A percentile compares a stretch with the other conserved stretches of the same genome.
Conservation (phyloP, 2,329 filamentous ascomycete genomes). For the Aureobasidium mangrovei region DNA sequence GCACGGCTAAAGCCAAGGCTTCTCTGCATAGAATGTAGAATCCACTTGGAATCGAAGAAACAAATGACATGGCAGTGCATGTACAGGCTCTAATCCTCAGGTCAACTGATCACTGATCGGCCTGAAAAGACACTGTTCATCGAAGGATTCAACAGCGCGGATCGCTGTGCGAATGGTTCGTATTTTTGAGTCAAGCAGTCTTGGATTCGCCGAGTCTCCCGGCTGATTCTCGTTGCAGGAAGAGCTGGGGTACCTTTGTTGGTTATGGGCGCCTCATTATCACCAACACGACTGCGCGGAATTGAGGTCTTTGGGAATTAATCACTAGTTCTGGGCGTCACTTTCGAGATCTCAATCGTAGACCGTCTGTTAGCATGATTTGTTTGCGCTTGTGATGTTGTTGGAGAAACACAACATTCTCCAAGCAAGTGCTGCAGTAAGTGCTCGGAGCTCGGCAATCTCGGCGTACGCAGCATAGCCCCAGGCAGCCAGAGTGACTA, state of each 20-base stretch:
- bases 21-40: constrained; percentile 4
- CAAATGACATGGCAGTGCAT: constrained; percentile 3
- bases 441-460: constrained; percentile 1
- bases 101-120: not conserved
- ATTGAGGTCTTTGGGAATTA: no score
- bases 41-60: constrained; percentile 10
- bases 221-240: not conserved
- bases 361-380: not conserved
- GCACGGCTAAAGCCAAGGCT: constrained; percentile 1
- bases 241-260: no score
- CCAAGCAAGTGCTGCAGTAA: not conserved
- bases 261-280: not conserved
- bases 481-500: not conserved
- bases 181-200: constrained; percentile 6
- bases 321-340: no score
- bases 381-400: not conserved
- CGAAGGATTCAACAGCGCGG: constrained; percentile 4
- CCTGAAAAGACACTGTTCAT: not conserved
- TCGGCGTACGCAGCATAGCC: constrained; percentile 5
- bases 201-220: constrained; percentile 2
- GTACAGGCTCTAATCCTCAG: not conserved
- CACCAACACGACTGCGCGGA: not conserved
- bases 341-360: no score
- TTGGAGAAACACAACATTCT: not conserved
- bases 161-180: not conserved